Evolutionary conservation across 2,329 filamentous ascomycete genomes (phyloP), one percentile per base, ranked within the genome.

Genomic region (Amphichorda felina): DNA sequence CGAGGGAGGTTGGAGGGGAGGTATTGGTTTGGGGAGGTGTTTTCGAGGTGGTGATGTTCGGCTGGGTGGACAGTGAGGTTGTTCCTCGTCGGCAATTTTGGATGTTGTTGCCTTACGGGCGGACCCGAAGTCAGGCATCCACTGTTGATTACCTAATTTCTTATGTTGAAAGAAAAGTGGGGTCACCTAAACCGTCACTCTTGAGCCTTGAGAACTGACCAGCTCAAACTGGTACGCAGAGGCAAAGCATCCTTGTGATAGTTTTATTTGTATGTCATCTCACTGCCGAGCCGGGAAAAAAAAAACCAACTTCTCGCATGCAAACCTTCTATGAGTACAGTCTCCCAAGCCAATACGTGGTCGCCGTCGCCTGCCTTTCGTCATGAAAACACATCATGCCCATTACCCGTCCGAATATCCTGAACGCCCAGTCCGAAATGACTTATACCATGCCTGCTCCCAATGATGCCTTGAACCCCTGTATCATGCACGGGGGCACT

Each of bases 81-180:
- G 38, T 31, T 31, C 5, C 14, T 31, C 10, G 14, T 58, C 56
- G 58, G 58, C 57, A 60, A 60, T 61, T 61, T 61, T 56, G 54
- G 47, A 47, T 46, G 45, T 58, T 48, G 57, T 45, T 63, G 59
- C 61, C 60, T 64, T 22, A 42, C 21, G 10, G 47, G 40, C 24
- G 33, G 35, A 63, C 60, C 60, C 60, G 19, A 46, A 40, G 17
- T 36, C 29, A 64, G 61, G 61, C 60, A 61, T 45, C 53, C 49
- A 59, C 45, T 49, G 48, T 28, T 27, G 29, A 17, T 36, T 36
- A 30, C 27, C 18, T 33, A 37, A 32, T 11, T 4, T 26, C 26
- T 29, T 13, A 6, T 27, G 13, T 13, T 27, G 26, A 13, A 27
- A n/a, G n/a, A n/a, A n/a, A n/a, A n/a, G n/a, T n/a, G n/a, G n/a